Base-by-base conservation (phyloP, 148 eudicot genomes). In the Persicaria maculosa region DNA sequence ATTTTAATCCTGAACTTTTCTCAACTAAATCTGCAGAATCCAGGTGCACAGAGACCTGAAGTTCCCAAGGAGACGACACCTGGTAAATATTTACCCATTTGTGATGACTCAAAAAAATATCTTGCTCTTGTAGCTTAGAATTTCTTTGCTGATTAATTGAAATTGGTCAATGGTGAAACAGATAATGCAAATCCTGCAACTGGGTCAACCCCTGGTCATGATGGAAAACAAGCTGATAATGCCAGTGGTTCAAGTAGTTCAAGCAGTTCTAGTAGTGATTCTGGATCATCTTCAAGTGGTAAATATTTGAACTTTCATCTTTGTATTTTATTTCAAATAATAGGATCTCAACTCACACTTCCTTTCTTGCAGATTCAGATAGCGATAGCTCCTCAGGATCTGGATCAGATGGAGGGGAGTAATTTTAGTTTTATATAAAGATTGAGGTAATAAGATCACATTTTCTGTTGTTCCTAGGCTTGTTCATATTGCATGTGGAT, bases 231-330 rank as follows among this genome's bases (percentile, higher is more conserved):
- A 70, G 78, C 72, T 17, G 85, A 86, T 70, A 85, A 89, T 76
- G 83, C 47, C n/a, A 86, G 86, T 73, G 81, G 81, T 71, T 87
- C 97, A 50, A 89, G 94, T 76, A 95, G 93, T 81, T 89, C 99
- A 19, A 90, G 97, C 90, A 89, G 97, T 84, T 95, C 98, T 45
- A 87, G 96, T 79, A 95, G 96, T 76, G 96, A 85, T 77, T 88
- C 98, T 54, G 99, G 91, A 69, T 88, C 98, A 77, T 87, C 97
- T 68, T 88, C 99, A 53, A 90, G 93, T 58, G 93, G 89, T 87
- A 84, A 61, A 16, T 53, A 3, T 55, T 43, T 73, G 65, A 68
- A 68, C 74, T 36, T 22, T 6, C 73, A 71, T 75, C 40, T 48
- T 71, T 10, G 4, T 11, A 48, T 45, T 3, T 48, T 71, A 48